Conservation (phyloP, 176 grass and related monocot species). For the Aegilops bicornis region DNA sequence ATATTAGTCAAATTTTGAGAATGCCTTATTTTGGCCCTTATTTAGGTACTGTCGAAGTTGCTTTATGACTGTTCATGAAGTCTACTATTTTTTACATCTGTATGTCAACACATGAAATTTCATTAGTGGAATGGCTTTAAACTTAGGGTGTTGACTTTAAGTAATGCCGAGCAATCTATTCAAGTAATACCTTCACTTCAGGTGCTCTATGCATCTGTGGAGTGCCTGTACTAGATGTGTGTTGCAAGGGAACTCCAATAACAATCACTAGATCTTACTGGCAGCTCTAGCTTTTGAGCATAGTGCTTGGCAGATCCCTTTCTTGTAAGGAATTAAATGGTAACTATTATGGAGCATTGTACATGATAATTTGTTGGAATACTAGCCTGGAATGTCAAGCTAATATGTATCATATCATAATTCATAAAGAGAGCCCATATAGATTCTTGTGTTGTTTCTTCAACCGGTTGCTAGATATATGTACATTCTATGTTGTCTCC, state of each 20-base stretch:
- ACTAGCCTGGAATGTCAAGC: background rate
- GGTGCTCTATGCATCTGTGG: background rate
- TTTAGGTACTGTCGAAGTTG: background rate
- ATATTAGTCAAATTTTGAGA: background rate
- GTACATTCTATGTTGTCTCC: background rate
- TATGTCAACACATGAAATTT: background rate
- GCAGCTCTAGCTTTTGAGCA: background rate
- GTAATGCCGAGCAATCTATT: background rate
- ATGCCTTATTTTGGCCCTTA: background rate
- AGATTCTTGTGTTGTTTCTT: background rate
- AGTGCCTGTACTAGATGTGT: background rate
- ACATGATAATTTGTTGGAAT: background rate
- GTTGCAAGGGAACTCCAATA: background rate
- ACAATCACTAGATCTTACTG: background rate
- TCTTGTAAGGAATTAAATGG: background rate
- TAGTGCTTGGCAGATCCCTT: background rate
- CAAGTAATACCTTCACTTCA: background rate
- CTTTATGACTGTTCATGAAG: background rate
- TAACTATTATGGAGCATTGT: background rate
- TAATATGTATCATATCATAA: background rate
- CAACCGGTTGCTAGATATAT: background rate
- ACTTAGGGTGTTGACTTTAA: no score
- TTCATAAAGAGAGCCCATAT: background rate
- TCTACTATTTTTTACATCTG: background rate
- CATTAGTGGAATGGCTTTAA: background rate